phyloP scores from a whole-genome alignment of 2,329 filamentous ascomycete species.

The Eutypa lata region DNA sequence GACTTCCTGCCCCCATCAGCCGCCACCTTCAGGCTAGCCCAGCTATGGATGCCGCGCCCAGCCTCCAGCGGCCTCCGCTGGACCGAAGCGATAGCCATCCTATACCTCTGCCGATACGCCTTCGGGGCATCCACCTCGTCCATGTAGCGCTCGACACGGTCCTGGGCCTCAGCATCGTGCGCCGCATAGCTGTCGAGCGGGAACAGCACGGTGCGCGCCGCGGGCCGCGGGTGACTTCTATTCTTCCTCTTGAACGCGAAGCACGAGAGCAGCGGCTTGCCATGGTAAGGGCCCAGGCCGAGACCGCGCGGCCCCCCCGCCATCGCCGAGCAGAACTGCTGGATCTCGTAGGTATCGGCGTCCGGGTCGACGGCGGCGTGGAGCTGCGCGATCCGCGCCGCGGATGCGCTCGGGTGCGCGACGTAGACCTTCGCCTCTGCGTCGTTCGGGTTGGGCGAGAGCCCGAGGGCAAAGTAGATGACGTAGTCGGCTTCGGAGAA shows the following conservation, averaged over 20 bases:
- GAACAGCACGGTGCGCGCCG: too few relatives aligned
- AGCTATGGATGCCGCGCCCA: too few relatives aligned
- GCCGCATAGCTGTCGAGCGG: too few relatives aligned
- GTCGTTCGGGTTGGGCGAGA: constrained; percentile 4
- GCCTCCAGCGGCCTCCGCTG: too few relatives aligned
- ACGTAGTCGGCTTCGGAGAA: constrained; percentile 8
- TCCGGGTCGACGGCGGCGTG: constrained; percentile 9
- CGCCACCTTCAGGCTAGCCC: too few relatives aligned
- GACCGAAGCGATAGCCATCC: too few relatives aligned
- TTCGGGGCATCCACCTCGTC: too few relatives aligned
- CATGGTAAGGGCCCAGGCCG: constrained; percentile 6
- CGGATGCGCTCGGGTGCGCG: constrained; percentile 4
- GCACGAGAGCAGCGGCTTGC: constrained; percentile 11
- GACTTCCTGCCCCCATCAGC: too few relatives aligned
- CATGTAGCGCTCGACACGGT: too few relatives aligned
- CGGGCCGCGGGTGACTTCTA: too few relatives aligned
- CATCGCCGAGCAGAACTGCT: constrained; percentile 13
- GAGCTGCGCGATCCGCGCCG: constrained; percentile 6
- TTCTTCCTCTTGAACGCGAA: constrained; percentile 12
- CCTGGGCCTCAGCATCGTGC: too few relatives aligned
- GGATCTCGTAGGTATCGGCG: constrained; percentile 11
- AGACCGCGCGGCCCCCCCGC: constrained; percentile 5
- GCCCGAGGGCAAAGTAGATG: constrained; percentile 13
- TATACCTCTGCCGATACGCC: too few relatives aligned
- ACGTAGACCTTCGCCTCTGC: constrained; percentile 13